These are phyloP conservation scores for Kodamaea alishanica DNA, from an alignment of 1,139 yeast species.

Conservation along the genomic window DNA sequence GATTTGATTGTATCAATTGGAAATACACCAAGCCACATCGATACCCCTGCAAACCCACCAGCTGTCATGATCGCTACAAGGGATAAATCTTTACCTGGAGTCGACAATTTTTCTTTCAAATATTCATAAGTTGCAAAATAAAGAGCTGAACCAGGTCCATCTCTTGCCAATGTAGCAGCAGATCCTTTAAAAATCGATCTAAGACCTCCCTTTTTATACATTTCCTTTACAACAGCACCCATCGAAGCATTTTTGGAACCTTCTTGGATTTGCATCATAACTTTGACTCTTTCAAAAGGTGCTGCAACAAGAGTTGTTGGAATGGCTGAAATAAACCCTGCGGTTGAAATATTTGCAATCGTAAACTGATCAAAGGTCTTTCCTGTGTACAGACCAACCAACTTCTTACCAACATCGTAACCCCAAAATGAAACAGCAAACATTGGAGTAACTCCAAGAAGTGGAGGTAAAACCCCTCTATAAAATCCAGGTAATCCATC, in stretches of 20 bases:
- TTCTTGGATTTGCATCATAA: constrained; percentile 78
- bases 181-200: constrained; percentile 88
- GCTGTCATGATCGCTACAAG: constrained; percentile 78
- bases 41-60: constrained; percentile 93
- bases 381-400: constrained; percentile 51
- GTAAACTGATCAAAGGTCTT: constrained; percentile 45
- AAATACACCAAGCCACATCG: constrained; percentile 97
- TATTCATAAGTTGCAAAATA: constrained; percentile 94
- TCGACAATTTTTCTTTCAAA: constrained; percentile 60
- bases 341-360: constrained; percentile 74
- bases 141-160: constrained; percentile 97
- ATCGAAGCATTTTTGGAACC: constrained; percentile 43
- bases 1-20: constrained; percentile 96
- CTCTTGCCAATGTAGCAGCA: constrained; percentile 88
- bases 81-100: constrained; percentile 56
- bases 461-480: constrained; percentile 85
- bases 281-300: constrained; percentile 94
- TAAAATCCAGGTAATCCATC: constrained; percentile 81
- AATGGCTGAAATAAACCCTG: constrained; percentile 93
- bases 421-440: constrained; percentile 99
- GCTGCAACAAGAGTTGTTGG: constrained; percentile 96
- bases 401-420: constrained; percentile 83
- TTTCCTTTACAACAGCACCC: constrained; percentile 63
- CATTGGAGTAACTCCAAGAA: constrained; percentile 95
- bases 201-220: constrained; percentile 79